These are phyloP conservation scores for Cordyceps fumosorosea DNA, from an alignment of 2,329 filamentous ascomycete genomes.

Conservation along the genomic window DNA sequence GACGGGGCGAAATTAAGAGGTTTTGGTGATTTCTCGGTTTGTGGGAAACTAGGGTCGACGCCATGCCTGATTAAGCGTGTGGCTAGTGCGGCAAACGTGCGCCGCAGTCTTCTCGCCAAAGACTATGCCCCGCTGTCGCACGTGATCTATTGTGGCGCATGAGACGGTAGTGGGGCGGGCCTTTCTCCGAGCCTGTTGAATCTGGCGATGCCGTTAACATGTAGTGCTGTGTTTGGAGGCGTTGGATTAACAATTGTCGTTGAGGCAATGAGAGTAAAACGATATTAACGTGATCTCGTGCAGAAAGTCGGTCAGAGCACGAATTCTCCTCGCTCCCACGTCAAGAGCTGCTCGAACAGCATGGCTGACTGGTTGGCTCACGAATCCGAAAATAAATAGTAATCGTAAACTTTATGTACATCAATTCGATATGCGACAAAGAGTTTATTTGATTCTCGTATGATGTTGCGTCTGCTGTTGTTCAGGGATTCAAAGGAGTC, in stretches of 20 bases:
- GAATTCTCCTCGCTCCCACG: no score
- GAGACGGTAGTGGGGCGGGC: background rate
- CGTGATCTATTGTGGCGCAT: conserved; percentile 6
- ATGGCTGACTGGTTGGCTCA: no score
- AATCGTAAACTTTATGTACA: no score
- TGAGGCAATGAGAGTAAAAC: no score
- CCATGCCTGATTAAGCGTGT: conserved; percentile 27
- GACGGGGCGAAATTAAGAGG: conserved; percentile 32
- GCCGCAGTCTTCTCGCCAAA: conserved; percentile 2
- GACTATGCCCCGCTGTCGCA: conserved; percentile 5
- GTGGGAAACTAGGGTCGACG: conserved; percentile 37
- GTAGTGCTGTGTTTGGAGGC: background rate
- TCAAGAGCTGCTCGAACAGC: no score
- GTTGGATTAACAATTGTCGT: background rate
- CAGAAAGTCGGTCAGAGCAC: no score
- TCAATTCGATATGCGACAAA: no score
- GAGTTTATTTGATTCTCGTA: no score
- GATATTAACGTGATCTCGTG: no score
- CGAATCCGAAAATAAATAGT: no score
- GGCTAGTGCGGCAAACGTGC: conserved; percentile 17
- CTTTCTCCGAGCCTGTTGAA: background rate
- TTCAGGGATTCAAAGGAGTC: no score
- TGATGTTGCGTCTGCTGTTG: no score
- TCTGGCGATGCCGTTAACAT: background rate
- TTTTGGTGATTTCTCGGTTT: conserved; percentile 40